phyloP scores from a whole-genome alignment of 2,329 filamentous ascomycete species.

The Aspergillus sp. region DNA sequence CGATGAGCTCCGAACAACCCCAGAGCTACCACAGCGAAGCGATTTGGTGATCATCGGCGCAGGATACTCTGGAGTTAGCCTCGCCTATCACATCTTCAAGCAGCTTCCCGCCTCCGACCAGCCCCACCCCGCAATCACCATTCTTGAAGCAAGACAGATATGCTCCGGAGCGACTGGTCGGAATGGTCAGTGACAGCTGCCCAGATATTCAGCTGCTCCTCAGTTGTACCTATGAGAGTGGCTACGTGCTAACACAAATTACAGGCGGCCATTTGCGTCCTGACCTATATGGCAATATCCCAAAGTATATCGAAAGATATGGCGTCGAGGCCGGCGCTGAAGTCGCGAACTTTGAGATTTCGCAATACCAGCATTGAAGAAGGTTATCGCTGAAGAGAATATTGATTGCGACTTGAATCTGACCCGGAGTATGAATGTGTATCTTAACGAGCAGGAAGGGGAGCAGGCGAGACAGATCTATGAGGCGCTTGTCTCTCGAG shows the following conservation, averaged over 20 bases:
- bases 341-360: slow-evolving; percentile 48
- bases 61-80: slow-evolving; percentile 52
- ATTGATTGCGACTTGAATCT: slow-evolving; percentile 53
- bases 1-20: slow-evolving; percentile 26
- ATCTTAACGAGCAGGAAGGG: slow-evolving; percentile 40
- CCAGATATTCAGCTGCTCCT: not conserved
- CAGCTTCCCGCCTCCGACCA: slow-evolving; percentile 21
- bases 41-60: slow-evolving; percentile 56
- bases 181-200: slow-evolving; percentile 40
- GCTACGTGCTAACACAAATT: not conserved
- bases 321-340: slow-evolving; percentile 45
- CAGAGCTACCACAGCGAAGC: slow-evolving; percentile 41
- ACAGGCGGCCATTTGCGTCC: slow-evolving; percentile 49
- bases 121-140: slow-evolving; percentile 36
- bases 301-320: slow-evolving; percentile 40
- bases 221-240: not conserved
- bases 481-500: slow-evolving; percentile 35
- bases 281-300: slow-evolving; percentile 48
- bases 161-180: slow-evolving; percentile 53
- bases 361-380: slow-evolving; percentile 49
- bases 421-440: slow-evolving; percentile 49
- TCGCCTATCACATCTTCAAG: slow-evolving; percentile 50
- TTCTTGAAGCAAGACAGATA: slow-evolving; percentile 47
- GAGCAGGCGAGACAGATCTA: slow-evolving; percentile 33
- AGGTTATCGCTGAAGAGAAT: slow-evolving; percentile 45